phyloP scores from a whole-genome alignment of 2,329 filamentous ascomycete species.

The Monosporascus ibericus region DNA sequence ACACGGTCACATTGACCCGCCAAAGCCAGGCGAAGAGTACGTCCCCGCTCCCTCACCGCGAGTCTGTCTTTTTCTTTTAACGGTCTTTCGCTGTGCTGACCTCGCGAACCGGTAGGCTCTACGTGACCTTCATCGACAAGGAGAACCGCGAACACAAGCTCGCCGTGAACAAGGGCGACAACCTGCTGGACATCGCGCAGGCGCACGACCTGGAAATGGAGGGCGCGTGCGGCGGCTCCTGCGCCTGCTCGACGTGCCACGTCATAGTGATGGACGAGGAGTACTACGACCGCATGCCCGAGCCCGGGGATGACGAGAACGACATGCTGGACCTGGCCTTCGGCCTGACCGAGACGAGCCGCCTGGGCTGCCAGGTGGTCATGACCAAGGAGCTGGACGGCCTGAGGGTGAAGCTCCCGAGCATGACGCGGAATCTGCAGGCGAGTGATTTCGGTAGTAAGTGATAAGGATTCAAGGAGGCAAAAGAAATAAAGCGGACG shows the following conservation, averaged over 20 bases:
- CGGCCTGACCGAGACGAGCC: conserved; percentile 76
- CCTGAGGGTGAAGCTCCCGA: conserved; percentile 74
- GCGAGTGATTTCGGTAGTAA: conserved; percentile 71
- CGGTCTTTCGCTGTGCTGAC: conserved; percentile 6
- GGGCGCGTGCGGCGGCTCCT: conserved; percentile 90
- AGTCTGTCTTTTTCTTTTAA: background rate
- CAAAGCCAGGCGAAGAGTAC: conserved; percentile 89
- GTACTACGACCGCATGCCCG: conserved; percentile 71
- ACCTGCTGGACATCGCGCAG: conserved; percentile 91
- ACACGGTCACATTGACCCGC: conserved; percentile 78
- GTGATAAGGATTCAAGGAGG: background rate
- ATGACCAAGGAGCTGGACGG: conserved; percentile 92
- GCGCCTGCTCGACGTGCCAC: conserved; percentile 89
- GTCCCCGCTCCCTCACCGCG: conserved; percentile 23
- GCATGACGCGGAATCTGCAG: conserved; percentile 94
- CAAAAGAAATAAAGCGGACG: background rate
- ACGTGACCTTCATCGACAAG: conserved; percentile 91
- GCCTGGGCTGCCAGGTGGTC: conserved; percentile 82
- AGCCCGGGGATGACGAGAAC: conserved; percentile 76
- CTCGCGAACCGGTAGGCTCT: conserved; percentile 50
- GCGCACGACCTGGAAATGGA: conserved; percentile 97
- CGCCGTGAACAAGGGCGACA: conserved; percentile 79
- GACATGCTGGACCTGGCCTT: conserved; percentile 91
- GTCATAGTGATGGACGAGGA: conserved; percentile 72
- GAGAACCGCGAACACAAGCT: conserved; percentile 71